Conservation (phyloP, 1,284 basidiomycete species). For the Rugosomyces carneus region DNA sequence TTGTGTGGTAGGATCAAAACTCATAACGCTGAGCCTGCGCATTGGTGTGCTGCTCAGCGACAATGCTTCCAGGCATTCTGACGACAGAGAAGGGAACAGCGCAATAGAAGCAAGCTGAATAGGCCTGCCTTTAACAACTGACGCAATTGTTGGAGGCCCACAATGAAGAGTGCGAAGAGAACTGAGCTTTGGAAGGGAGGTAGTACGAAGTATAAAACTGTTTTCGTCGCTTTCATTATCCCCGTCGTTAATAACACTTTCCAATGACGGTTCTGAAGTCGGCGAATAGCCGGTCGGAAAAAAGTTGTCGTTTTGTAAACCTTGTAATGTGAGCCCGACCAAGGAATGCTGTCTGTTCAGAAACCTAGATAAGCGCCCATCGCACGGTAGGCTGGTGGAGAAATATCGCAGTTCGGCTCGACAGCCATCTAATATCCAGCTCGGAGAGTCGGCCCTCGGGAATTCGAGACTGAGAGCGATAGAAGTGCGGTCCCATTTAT, state of each 20-base stretch:
- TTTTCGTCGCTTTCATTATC: conserved; percentile 4
- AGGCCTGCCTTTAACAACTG: conserved; percentile 44
- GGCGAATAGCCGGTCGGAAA: conserved; percentile 10
- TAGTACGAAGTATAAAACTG: conserved; percentile 31
- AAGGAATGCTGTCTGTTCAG: conserved; percentile 44
- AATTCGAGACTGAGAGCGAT: conserved; percentile 44
- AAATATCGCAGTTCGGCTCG: conserved; percentile 39
- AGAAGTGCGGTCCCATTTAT: conserved; percentile 68
- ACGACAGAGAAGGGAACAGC: conserved; percentile 34
- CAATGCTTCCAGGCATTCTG: conserved; percentile 41
- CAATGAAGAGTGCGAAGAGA: conserved; percentile 52
- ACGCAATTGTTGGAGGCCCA: conserved; percentile 36
- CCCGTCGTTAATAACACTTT: neutral
- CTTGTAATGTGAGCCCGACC: conserved; percentile 47
- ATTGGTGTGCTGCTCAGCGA: conserved; percentile 33
- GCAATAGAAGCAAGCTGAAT: conserved; percentile 48
- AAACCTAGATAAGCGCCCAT: conserved; percentile 41
- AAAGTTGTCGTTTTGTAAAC: conserved; percentile 28
- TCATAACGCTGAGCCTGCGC: conserved; percentile 49
- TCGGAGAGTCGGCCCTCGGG: conserved; percentile 29
- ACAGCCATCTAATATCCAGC: conserved; percentile 42
- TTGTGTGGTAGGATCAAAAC: conserved; percentile 43
- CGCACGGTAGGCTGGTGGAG: conserved; percentile 48
- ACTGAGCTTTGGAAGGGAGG: conserved; percentile 41
- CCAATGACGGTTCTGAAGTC: neutral